Evolutionary conservation across 345 rosid genomes (phyloP), one percentile per base, ranked within the genome.

Genomic region (Dimocarpus longan): DNA sequence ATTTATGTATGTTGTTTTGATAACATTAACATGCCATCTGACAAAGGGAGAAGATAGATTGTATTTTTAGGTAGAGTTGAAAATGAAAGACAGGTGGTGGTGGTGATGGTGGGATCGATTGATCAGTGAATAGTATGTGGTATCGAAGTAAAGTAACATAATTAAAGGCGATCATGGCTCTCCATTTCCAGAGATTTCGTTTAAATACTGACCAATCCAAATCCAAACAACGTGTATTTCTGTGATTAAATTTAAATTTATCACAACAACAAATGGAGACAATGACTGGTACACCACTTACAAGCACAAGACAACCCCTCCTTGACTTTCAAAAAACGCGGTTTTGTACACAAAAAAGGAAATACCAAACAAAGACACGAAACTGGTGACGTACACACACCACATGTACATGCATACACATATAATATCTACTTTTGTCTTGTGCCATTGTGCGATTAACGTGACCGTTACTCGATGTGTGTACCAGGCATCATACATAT

Each of bases 261-360:
- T 52, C 57, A 10, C 57, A 18, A 5, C 28, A n/a, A 4, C 52
- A 7, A 8, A 46, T 6, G 12, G 48, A 32, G 79, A 80, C 71
- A 21, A 64, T 70, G 81, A 74, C 79, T 54, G 57, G 74, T 56
- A 70, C 21, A 10, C 74, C 76, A 46, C 8, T 40, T 3, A 59
- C 64, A 13, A n/a, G 26, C 3, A n/a, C 26, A 43, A 32, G 39
- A 79, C 68, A 57, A 80, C 76, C 68, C 1, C 71, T 59, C 10
- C 12, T 0, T 72, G 84, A 79, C 78, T 74, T 85, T 84, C 89
- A 88, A 85, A 84, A 78, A 18, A 90, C 91, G 88, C 91, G 90
- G 91, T 84, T 90, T 90, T 59, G n/a, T 8, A 60, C 12, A 19
- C 24, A 60, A 19, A 60, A n/a, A 60, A 0, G 6, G 19, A 54